Evolutionary conservation across 2,329 filamentous ascomycete genomes (phyloP).

Genomic region (Dryadomyces quercivorus): DNA sequence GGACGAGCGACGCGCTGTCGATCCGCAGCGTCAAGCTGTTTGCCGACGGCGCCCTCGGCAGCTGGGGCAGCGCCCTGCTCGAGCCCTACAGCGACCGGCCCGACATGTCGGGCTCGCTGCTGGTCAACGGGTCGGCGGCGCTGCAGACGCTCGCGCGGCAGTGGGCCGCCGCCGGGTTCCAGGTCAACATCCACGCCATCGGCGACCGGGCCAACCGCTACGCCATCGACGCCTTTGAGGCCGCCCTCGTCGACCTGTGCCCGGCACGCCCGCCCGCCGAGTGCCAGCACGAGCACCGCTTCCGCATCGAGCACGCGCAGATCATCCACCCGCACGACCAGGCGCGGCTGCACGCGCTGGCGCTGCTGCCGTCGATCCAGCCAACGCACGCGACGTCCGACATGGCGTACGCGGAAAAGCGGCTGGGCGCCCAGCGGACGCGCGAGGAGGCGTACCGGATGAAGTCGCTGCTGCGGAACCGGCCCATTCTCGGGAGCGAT

Average conservation of each 20-base stretch:
- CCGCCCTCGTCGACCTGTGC: conserved; percentile 42
- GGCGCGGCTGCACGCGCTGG: conserved; percentile 40
- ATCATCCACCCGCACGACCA: conserved; percentile 58
- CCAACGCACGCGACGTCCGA: conserved; percentile 63
- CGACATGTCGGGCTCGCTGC: conserved; percentile 48
- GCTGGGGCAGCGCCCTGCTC: conserved; percentile 61
- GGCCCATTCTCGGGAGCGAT: conserved; percentile 48
- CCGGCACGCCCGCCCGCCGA: conserved; percentile 25
- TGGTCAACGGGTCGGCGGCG: conserved; percentile 49
- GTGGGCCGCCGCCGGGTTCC: conserved; percentile 50
- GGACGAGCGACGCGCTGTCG: conserved; percentile 33
- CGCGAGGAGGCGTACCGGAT: conserved; percentile 51
- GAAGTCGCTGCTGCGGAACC: conserved; percentile 37
- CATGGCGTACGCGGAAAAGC: conserved; percentile 51
- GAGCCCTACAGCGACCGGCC: conserved; percentile 55
- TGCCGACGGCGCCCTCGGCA: conserved; percentile 57
- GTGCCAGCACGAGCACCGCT: conserved; percentile 24
- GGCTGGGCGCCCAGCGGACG: conserved; percentile 45
- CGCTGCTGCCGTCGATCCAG: conserved; percentile 57
- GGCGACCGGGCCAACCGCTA: conserved; percentile 56
- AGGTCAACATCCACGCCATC: conserved; percentile 63
- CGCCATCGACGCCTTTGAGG: conserved; percentile 49
- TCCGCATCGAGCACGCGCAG: conserved; percentile 60
- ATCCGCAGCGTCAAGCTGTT: conserved; percentile 58
- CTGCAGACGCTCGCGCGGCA: conserved; percentile 38